These are phyloP conservation scores for Borovskyia barvae DNA, from an alignment of 208 protist genomes.

Conservation along the genomic window DNA sequence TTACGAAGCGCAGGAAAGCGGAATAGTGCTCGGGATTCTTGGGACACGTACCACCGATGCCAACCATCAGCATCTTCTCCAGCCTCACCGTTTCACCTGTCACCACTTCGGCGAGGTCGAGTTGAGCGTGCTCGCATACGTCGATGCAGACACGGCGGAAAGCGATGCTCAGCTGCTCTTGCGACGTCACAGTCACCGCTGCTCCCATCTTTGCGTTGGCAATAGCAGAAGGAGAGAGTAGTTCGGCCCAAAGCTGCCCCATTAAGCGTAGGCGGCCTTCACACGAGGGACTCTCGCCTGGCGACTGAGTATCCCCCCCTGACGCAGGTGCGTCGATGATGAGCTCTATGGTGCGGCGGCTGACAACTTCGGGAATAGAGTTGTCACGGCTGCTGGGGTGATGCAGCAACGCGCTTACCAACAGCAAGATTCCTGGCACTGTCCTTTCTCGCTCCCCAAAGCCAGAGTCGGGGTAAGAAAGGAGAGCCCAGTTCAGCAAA, in stretches of 20 bases:
- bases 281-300: neutral
- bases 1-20: slow-evolving; percentile 8
- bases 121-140: slow-evolving; percentile 1
- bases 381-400: slow-evolving; percentile 1
- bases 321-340: neutral
- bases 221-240: neutral
- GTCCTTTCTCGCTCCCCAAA: slow-evolving; percentile 28
- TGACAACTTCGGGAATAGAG: neutral
- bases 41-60: neutral
- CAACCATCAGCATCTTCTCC: neutral
- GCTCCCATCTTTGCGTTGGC: neutral
- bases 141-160: slow-evolving; percentile 1
- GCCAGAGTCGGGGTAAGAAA: slow-evolving; percentile 16
- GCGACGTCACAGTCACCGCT: neutral
- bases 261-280: neutral
- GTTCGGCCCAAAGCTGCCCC: slow-evolving; percentile 5
- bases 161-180: slow-evolving; percentile 1
- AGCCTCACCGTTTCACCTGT: neutral
- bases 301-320: neutral
- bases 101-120: neutral
- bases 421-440: slow-evolving; percentile 25
- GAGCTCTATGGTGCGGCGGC: slow-evolving; percentile 9
- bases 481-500: slow-evolving; percentile 21
- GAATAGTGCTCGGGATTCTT: neutral
- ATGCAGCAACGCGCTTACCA: slow-evolving; percentile 29